Percentiles rank a stretch among this genome's conserved stretches.
Conservation (phyloP, 2,329 filamentous ascomycete genomes). For the Fusarium vanettenii region DNA sequence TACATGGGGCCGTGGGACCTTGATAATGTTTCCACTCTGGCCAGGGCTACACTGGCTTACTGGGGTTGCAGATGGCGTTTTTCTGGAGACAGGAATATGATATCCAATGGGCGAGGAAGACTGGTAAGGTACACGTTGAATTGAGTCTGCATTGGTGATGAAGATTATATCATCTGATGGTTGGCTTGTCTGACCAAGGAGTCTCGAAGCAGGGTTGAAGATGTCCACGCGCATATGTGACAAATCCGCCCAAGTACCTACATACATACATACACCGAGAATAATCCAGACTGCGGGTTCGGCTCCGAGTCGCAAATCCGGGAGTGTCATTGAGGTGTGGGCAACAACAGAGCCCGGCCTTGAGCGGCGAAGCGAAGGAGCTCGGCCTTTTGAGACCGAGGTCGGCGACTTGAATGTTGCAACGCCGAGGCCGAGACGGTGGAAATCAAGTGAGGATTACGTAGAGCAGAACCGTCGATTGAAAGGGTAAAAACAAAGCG, state of each 20-base stretch:
- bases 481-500: neutral
- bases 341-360: neutral
- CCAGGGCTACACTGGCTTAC: neutral
- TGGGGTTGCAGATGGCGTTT: neutral
- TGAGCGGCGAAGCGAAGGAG: neutral
- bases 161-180: neutral
- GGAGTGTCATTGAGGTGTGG: neutral
- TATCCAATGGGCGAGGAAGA: constrained; percentile 1
- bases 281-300: neutral
- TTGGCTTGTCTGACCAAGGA: neutral
- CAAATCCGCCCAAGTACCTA: neutral
- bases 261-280: neutral
- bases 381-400: neutral
- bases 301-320: constrained; percentile 17
- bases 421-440: neutral
- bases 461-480: neutral
- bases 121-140: neutral
- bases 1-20: neutral
- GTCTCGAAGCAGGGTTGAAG: neutral
- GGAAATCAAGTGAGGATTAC: neutral
- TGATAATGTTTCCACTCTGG: constrained; percentile 1
- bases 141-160: neutral
- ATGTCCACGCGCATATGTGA: neutral
- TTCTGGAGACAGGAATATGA: neutral
- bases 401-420: neutral